Conservation (phyloP, 768 basidiomycete species). For the Leccinum arenicola region DNA sequence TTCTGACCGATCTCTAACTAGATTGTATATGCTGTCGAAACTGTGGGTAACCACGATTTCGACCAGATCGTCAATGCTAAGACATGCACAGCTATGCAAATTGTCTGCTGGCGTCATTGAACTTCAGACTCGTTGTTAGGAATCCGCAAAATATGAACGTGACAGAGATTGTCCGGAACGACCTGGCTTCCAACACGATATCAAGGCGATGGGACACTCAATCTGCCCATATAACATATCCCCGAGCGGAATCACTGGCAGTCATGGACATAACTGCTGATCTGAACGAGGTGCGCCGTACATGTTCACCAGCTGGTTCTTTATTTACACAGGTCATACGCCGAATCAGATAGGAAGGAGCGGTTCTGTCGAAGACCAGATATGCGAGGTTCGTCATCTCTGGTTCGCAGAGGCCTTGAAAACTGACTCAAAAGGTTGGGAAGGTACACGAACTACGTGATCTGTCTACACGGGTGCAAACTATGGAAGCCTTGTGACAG, state of each 20-base stretch:
- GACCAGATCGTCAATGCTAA: background rate
- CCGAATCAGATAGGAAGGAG: no score
- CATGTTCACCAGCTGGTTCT: no score
- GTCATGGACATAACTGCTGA: background rate
- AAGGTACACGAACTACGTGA: background rate
- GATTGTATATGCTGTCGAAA: conserved; percentile 3
- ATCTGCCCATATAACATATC: background rate
- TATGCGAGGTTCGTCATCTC: background rate
- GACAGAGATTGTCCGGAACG: background rate
- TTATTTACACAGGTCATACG: no score
- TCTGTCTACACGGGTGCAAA: background rate
- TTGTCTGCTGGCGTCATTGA: conserved; percentile 10
- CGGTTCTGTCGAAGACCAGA: background rate
- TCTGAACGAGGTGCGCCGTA: no score
- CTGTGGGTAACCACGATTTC: background rate
- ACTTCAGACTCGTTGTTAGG: conserved; percentile 1
- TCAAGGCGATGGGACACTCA: background rate
- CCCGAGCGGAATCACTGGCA: background rate
- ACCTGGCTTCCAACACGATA: background rate
- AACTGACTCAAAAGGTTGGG: fast-evolving
- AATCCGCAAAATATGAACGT: background rate
- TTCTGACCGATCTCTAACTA: background rate
- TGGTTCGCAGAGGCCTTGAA: background rate
- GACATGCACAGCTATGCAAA: conserved; percentile 12
- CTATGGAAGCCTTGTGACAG: background rate